These are phyloP conservation scores for Telfairia occidentalis DNA, from an alignment of 331 rosid genomes.

Conservation along the genomic window DNA sequence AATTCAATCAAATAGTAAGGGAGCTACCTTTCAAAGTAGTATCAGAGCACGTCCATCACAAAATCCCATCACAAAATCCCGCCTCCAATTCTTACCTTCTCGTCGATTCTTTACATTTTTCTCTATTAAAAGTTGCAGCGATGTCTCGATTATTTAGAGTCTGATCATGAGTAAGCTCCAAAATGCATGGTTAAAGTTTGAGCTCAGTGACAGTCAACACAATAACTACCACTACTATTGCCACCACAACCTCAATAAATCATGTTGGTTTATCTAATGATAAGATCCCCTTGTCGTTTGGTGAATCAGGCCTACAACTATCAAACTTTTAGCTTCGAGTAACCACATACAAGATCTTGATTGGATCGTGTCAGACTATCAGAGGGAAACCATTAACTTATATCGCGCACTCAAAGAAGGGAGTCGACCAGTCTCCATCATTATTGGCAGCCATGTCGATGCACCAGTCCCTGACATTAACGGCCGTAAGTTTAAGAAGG, in stretches of 20 bases:
- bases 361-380: slow-evolving; percentile 67
- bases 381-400: slow-evolving; percentile 69
- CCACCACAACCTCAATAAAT: background rate
- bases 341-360: slow-evolving; percentile 74
- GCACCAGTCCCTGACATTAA: slow-evolving; percentile 66
- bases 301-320: slow-evolving; percentile 25
- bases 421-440: slow-evolving; percentile 31
- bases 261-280: slow-evolving; percentile 47
- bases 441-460: slow-evolving; percentile 33
- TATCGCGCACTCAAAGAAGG: slow-evolving; percentile 63
- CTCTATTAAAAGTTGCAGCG: background rate
- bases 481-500: slow-evolving; percentile 84
- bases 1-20: no score
- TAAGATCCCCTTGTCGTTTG: slow-evolving; percentile 58
- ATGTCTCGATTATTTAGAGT: slow-evolving; percentile 10
- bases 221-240: background rate
- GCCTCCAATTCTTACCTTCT: background rate
- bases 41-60: no score
- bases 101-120: background rate
- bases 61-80: background rate
- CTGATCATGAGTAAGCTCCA: slow-evolving; percentile 7
- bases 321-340: slow-evolving; percentile 72
- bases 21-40: no score
- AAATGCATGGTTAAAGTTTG: background rate
- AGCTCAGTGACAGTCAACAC: background rate